phyloP scores from a whole-genome alignment of 139 green algal species.

The Tetratostichococcus sp. region DNA sequence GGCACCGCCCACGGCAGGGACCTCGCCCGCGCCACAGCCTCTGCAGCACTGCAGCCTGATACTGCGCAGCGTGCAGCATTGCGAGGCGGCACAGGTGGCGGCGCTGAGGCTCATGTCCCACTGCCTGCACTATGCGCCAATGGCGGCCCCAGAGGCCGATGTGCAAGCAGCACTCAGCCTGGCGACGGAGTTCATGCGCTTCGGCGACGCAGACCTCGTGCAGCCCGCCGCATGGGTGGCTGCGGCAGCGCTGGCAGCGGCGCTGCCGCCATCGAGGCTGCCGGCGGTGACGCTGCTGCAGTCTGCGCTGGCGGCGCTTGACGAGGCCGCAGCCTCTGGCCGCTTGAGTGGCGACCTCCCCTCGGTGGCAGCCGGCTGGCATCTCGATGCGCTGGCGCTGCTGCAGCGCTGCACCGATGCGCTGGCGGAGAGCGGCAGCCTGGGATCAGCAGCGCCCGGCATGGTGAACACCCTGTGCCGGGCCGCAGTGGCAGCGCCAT shows the following conservation, averaged over 20 bases:
- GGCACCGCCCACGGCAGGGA: background rate
- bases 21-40: background rate
- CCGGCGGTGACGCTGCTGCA: conserved; percentile 10
- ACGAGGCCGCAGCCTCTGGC: background rate
- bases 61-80: background rate
- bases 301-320: background rate
- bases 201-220: conserved; percentile 4
- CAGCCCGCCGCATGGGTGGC: conserved; percentile 7
- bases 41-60: background rate
- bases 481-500: background rate
- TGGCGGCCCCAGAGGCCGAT: background rate
- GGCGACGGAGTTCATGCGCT: conserved; percentile 10
- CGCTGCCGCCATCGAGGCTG: conserved; percentile 3
- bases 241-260: conserved; percentile 4
- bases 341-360: background rate
- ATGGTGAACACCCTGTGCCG: background rate
- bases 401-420: background rate
- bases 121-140: background rate
- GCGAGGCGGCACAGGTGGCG: background rate
- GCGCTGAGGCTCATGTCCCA: background rate
- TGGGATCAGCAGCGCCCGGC: background rate
- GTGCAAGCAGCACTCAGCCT: conserved; percentile 17
- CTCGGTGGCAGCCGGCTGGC: background rate
- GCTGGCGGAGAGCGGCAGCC: background rate
- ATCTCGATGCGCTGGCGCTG: background rate